Percentiles rank a stretch among this genome's conserved stretches.
These are phyloP conservation scores for Rhizopus arrhizus DNA, from an alignment of 371 early-diverging fungal genomes.

Conservation along the genomic window DNA sequence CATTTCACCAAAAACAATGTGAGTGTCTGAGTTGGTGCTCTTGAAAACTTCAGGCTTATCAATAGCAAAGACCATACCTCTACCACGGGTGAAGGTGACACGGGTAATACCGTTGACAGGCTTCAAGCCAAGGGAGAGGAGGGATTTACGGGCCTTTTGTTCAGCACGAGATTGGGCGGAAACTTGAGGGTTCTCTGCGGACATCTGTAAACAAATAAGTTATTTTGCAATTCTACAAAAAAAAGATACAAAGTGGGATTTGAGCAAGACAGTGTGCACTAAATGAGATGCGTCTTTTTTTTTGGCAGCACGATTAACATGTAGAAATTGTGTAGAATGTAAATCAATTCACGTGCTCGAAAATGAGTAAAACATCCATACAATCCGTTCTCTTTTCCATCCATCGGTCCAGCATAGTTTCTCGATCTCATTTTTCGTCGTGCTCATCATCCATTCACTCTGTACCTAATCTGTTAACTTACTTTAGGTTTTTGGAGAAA, in stretches of 20 bases:
- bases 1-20: slow-evolving; percentile 97
- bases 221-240: neutral
- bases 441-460: neutral
- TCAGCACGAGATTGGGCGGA: slow-evolving; percentile 78
- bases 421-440: neutral
- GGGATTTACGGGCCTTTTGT: slow-evolving; percentile 96
- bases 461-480: neutral
- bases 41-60: slow-evolving; percentile 92
- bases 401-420: neutral
- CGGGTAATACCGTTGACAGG: slow-evolving; percentile 85
- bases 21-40: slow-evolving; percentile 85
- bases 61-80: slow-evolving; percentile 86
- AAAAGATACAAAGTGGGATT: neutral
- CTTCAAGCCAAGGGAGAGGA: slow-evolving; percentile 90
- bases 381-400: neutral
- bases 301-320: neutral
- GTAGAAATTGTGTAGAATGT: neutral
- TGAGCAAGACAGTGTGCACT: neutral
- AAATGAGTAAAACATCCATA: neutral
- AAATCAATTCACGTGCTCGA: neutral
- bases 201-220: slow-evolving; percentile 17
- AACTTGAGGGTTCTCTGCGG: slow-evolving; percentile 33
- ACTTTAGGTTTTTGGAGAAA: slow-evolving; percentile 7
- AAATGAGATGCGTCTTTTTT: neutral
- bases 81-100: slow-evolving; percentile 88